A percentile compares a stretch with the other conserved stretches of the same genome.
Evolutionary conservation across 2,329 filamentous ascomycete genomes (phyloP).

Genomic region (Acephala macrosclerotiorum): DNA sequence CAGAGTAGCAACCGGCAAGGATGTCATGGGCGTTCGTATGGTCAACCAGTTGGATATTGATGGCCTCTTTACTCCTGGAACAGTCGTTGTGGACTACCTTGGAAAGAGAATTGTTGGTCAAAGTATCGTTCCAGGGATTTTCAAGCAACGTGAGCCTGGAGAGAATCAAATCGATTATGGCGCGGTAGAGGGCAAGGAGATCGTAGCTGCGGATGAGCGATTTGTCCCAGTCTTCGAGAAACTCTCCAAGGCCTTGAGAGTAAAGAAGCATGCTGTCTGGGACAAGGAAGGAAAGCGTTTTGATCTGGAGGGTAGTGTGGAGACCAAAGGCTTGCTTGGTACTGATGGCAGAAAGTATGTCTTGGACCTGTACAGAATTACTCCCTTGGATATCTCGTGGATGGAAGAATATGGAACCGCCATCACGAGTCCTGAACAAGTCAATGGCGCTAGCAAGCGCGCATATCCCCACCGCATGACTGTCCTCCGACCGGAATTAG

Average conservation of each 20-base stretch:
- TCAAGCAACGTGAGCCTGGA: constrained; percentile 96
- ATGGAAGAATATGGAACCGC: constrained; percentile 76
- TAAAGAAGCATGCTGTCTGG: constrained; percentile 97
- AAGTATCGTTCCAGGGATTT: constrained; percentile 98
- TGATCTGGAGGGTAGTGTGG: constrained; percentile 92
- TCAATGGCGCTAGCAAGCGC: constrained; percentile 35
- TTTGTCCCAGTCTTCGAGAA: constrained; percentile 88
- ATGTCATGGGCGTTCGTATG: constrained; percentile 90
- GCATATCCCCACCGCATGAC: constrained; percentile 95
- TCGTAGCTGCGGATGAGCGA: constrained; percentile 87
- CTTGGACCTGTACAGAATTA: constrained; percentile 94
- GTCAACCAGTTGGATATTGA: constrained; percentile 98
- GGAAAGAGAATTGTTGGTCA: constrained; percentile 97
- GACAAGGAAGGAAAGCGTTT: constrained; percentile 93
- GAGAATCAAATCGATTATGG: constrained; percentile 99
- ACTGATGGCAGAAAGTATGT: constrained; percentile 98
- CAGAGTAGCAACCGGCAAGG: constrained; percentile 93
- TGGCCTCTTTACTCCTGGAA: constrained; percentile 93
- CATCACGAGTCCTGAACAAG: constrained; percentile 45
- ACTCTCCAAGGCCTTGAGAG: constrained; percentile 86
- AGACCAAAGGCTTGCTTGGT: constrained; percentile 96
- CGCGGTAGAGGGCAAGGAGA: constrained; percentile 95
- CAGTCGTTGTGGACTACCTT: constrained; percentile 94
- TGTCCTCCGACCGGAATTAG: constrained; percentile 86
- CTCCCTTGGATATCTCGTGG: constrained; percentile 90